Conservation (phyloP, 2,329 filamentous ascomycete species). For the Gremmenia infestans region DNA sequence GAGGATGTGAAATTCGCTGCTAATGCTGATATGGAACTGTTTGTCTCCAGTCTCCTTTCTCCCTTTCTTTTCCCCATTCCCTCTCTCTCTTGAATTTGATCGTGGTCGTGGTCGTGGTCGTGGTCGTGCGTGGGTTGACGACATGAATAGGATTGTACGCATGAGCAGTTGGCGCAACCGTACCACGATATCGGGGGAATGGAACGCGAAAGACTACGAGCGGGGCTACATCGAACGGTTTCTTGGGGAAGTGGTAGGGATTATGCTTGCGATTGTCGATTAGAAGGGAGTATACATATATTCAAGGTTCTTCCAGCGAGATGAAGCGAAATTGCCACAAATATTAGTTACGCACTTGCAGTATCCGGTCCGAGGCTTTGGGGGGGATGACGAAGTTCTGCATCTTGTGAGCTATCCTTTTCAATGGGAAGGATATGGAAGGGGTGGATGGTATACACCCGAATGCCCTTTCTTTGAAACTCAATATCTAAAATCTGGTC, state of each 20-base stretch:
- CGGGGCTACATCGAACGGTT: slow-evolving; percentile 4
- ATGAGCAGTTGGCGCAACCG: slow-evolving; percentile 16
- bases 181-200: slow-evolving; percentile 16
- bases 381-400: no score
- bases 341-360: no score
- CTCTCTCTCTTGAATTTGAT: background rate
- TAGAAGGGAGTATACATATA: background rate
- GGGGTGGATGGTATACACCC: no score
- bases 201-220: slow-evolving; percentile 16
- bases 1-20: slow-evolving; percentile 19
- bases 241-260: slow-evolving; percentile 11
- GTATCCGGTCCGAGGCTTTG: no score
- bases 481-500: no score
- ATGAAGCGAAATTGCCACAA: no score
- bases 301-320: no score
- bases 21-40: slow-evolving; percentile 17
- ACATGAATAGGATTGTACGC: slow-evolving; percentile 12
- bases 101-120: no score
- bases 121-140: background rate
- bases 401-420: no score
- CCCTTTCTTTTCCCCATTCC: background rate
- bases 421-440: no score
- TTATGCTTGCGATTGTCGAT: slow-evolving; percentile 5
- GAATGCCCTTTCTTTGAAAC: no score
- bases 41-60: background rate